Conservation (phyloP, 192 early-diverging fungal genomes). For the Rhizophagus sp. region DNA sequence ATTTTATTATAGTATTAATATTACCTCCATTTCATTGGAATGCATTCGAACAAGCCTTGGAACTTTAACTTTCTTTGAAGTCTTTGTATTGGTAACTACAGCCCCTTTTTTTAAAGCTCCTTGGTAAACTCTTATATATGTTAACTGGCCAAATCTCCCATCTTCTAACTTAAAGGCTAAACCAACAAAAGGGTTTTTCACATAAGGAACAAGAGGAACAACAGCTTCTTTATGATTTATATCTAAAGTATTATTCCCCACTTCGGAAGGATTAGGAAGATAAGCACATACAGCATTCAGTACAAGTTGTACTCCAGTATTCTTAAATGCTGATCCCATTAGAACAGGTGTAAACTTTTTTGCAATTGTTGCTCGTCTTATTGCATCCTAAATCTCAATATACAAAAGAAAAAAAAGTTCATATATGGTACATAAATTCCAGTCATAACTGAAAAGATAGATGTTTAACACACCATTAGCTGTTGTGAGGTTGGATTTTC, state of each 20-base stretch:
- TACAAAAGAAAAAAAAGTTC: background rate
- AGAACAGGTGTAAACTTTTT: slow-evolving; percentile 82
- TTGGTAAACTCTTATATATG: slow-evolving; percentile 97
- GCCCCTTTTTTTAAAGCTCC: slow-evolving; percentile 86
- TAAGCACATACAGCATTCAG: slow-evolving; percentile 72
- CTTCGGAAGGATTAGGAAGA: slow-evolving; percentile 73
- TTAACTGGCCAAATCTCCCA: slow-evolving; percentile 93
- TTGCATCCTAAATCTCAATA: slow-evolving; percentile 48
- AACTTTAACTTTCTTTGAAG: slow-evolving; percentile 93
- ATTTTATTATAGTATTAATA: background rate
- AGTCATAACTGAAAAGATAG: background rate
- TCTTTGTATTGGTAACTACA: slow-evolving; percentile 85
- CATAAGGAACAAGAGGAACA: slow-evolving; percentile 61
- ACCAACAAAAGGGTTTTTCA: slow-evolving; percentile 76
- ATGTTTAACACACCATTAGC: slow-evolving; percentile 45
- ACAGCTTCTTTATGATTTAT: slow-evolving; percentile 62
- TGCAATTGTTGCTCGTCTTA: slow-evolving; percentile 76
- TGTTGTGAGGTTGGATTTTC: slow-evolving; percentile 68
- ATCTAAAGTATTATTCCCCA: slow-evolving; percentile 73
- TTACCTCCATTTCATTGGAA: slow-evolving; percentile 89
- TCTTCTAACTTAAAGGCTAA: slow-evolving; percentile 93
- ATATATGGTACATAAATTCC: background rate
- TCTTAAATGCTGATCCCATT: slow-evolving; percentile 86
- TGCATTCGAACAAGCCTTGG: slow-evolving; percentile 98
- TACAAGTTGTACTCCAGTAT: slow-evolving; percentile 78